Evolutionary conservation across 2,329 filamentous ascomycete genomes (phyloP), one percentile per base, ranked within the genome.

Genomic region (Nothomitra cinnamomea): DNA sequence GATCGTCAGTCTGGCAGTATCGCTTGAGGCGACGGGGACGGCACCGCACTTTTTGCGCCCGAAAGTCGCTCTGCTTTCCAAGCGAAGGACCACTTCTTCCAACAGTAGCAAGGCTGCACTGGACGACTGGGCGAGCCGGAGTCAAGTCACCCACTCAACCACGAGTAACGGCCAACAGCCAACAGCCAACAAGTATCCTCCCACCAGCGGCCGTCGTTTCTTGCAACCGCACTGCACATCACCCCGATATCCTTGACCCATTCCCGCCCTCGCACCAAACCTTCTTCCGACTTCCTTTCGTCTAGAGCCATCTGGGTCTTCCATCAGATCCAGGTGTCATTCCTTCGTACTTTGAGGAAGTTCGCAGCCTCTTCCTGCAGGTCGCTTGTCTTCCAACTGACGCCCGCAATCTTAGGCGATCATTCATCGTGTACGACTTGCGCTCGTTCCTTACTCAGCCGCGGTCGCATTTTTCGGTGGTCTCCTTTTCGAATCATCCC

Each of bases 401-500:
- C 45, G 45, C 45, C 45, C 25, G 45, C 45, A 24, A 49, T 49
- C 45, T 35, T 49, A 49, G 45, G 45, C 45, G 45, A 49, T 49
- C 45, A 13, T 49, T 22, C 25, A 49, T 49, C 45, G 45, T 49
- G 45, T 49, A 49, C 45, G n/a, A 49, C 45, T 49, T 49, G 45
- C 45, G 45, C 45, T 52, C 40, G 50, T 22, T 43, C 40, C 24
- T 52, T 52, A 41, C 50, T 52, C 50, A 52, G 50, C 50, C 35
- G 36, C 50, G 36, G 24, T 43, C 50, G 36, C 35, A 40, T 43
- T 52, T 24, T 52, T 52, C 49, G 49, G 32, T 38, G 35, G 50
- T 52, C 50, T 52, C 50, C 50, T 52, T 52, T 52, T 52, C 50
- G 40, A 52, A 43, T 43, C 35, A 52, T 52, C 50, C 19, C 50